A percentile compares a stretch with the other conserved stretches of the same genome.
phyloP scores from a whole-genome alignment of 495 filamentous ascomycete species.

The Penicillium arizonense region DNA sequence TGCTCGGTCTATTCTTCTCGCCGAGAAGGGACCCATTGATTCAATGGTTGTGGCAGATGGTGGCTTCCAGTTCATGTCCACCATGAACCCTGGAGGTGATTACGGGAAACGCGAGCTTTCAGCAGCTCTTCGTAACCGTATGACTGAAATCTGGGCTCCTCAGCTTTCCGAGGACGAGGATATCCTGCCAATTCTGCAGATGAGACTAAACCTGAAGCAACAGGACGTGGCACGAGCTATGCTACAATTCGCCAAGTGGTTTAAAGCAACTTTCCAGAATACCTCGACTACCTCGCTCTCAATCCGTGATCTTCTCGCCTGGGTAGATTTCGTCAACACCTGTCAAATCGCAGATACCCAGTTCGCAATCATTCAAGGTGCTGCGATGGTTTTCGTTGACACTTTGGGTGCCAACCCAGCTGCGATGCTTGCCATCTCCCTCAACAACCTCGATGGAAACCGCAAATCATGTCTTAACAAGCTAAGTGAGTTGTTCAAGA shows the following conservation, averaged over 20 bases:
- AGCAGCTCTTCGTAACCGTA: slow-evolving; percentile 89
- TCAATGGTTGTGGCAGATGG: slow-evolving; percentile 72
- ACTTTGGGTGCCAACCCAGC: slow-evolving; percentile 92
- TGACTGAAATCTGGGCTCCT: slow-evolving; percentile 99
- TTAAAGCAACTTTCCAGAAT: slow-evolving; percentile 72
- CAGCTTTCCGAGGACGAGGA: slow-evolving; percentile 76
- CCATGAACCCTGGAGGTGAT: slow-evolving; percentile 98
- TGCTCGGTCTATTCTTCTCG: slow-evolving; percentile 78
- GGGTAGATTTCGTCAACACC: slow-evolving; percentile 90
- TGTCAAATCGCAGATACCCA: slow-evolving; percentile 46
- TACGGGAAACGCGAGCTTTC: slow-evolving; percentile 98
- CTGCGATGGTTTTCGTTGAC: slow-evolving; percentile 94
- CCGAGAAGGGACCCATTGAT: slow-evolving; percentile 85
- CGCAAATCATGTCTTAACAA: slow-evolving; percentile 69
- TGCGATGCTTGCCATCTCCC: slow-evolving; percentile 67
- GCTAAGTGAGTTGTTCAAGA: slow-evolving; percentile 62
- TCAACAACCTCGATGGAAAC: slow-evolving; percentile 57
- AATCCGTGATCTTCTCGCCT: slow-evolving; percentile 84
- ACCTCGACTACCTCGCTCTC: slow-evolving; percentile 74
- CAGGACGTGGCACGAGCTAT: slow-evolving; percentile 51
- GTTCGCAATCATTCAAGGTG: slow-evolving; percentile 76
- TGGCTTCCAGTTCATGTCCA: slow-evolving; percentile 94
- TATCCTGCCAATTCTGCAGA: slow-evolving; percentile 78
- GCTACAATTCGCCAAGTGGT: slow-evolving; percentile 90
- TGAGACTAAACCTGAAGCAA: slow-evolving; percentile 63